Conservation (phyloP, 2,329 filamentous ascomycete species). For the Lasiodiplodia hormozganensis region DNA sequence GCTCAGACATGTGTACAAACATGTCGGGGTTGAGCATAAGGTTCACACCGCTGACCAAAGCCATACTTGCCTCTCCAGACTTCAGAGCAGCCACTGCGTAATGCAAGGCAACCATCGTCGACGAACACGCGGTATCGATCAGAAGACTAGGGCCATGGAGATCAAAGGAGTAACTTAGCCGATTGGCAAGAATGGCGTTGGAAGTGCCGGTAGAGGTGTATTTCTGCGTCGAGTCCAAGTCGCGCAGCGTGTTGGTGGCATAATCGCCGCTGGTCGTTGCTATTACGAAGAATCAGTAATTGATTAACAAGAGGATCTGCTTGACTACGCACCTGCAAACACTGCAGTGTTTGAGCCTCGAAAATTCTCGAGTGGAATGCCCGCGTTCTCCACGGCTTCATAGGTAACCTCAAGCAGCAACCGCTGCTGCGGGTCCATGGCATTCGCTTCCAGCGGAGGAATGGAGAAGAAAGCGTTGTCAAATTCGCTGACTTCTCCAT, state of each 20-base stretch:
- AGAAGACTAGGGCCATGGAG: conserved; percentile 40
- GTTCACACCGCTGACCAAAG: conserved; percentile 33
- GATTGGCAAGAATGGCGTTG: conserved; percentile 40
- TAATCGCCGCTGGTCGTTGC: conserved; percentile 33
- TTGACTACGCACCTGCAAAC: conserved; percentile 29
- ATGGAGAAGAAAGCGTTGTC: conserved; percentile 35
- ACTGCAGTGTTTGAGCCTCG: background rate
- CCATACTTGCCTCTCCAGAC: conserved; percentile 28
- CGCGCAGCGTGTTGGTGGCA: conserved; percentile 24
- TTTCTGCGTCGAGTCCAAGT: conserved; percentile 8
- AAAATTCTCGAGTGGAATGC: background rate
- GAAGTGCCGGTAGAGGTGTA: conserved; percentile 34
- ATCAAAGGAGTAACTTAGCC: conserved; percentile 42
- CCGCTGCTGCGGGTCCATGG: conserved; percentile 33
- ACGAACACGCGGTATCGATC: conserved; percentile 44
- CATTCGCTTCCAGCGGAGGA: conserved; percentile 28
- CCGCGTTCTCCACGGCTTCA: conserved; percentile 33
- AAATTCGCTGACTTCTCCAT: conserved; percentile 30
- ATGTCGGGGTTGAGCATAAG: conserved; percentile 35
- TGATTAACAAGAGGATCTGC: too few relatives aligned
- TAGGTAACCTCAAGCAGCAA: conserved; percentile 33
- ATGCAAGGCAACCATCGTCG: conserved; percentile 38
- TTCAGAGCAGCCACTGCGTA: conserved; percentile 37
- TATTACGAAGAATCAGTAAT: background rate
- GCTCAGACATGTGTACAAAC: conserved; percentile 34